Conservation (phyloP, 2,329 filamentous ascomycete genomes). For the Apiospora saccharicola region DNA sequence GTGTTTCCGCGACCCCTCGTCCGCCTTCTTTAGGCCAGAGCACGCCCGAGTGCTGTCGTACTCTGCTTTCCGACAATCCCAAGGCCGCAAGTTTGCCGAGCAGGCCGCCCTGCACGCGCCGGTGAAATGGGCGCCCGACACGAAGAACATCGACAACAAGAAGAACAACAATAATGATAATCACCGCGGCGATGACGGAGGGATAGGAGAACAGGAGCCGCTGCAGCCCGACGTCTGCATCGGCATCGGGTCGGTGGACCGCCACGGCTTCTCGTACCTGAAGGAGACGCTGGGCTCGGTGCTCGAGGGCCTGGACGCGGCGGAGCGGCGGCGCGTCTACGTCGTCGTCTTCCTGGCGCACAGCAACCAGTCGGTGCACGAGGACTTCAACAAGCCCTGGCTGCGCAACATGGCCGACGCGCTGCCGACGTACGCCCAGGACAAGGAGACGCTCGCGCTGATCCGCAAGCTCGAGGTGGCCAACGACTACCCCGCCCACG, state of each 20-base stretch:
- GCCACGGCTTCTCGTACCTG: slow-evolving; percentile 36
- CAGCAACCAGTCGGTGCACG: slow-evolving; percentile 33
- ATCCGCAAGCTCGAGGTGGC: slow-evolving; percentile 30
- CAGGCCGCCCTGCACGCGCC: slow-evolving; percentile 31
- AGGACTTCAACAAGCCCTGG: slow-evolving; percentile 34
- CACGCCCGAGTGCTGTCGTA: slow-evolving; percentile 35
- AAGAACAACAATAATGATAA: background rate
- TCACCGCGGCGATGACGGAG: background rate
- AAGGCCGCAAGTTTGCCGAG: slow-evolving; percentile 34
- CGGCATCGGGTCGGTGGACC: slow-evolving; percentile 34
- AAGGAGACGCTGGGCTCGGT: slow-evolving; percentile 36
- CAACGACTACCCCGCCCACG: slow-evolving; percentile 32
- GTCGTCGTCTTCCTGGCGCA: slow-evolving; percentile 37
- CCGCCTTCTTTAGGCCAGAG: slow-evolving; percentile 36
- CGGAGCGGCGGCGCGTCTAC: slow-evolving; percentile 33
- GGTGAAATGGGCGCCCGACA: slow-evolving; percentile 28
- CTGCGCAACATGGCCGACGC: slow-evolving; percentile 34
- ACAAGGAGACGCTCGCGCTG: slow-evolving; percentile 27
- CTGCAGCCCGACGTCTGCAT: slow-evolving; percentile 32
- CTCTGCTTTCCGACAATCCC: slow-evolving; percentile 35
- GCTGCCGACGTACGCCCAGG: slow-evolving; percentile 32
- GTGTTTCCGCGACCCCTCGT: slow-evolving; percentile 37
- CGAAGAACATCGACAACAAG: slow-evolving; percentile 2
- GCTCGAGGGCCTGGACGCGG: slow-evolving; percentile 33
- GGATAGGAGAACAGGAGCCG: background rate